Conservation (phyloP, 176 grass and related monocot genomes). For the Carex scoparia region DNA sequence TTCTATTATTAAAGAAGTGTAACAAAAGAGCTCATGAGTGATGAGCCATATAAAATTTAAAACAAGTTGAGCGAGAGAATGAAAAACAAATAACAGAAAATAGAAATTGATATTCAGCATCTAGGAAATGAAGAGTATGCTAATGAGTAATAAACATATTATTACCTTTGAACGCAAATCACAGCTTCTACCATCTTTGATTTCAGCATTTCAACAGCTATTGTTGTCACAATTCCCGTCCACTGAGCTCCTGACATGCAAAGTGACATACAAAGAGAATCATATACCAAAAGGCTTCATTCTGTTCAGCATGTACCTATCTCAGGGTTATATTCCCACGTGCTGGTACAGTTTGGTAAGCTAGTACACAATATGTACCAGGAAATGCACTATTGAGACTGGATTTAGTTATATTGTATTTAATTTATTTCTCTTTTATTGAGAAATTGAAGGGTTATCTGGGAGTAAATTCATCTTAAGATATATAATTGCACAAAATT, state of each 20-base stretch:
- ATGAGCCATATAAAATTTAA: too few relatives aligned
- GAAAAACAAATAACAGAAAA: too few relatives aligned
- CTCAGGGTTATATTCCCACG: background rate
- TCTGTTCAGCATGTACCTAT: slow-evolving; percentile 2
- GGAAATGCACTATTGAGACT: background rate
- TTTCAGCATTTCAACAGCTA: slow-evolving; percentile 93
- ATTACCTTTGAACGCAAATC: slow-evolving; percentile 89
- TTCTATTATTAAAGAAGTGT: too few relatives aligned
- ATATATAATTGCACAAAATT: background rate
- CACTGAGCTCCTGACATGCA: slow-evolving; percentile 67
- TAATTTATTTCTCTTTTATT: background rate
- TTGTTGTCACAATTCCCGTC: slow-evolving; percentile 90
- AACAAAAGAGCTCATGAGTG: too few relatives aligned
- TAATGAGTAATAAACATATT: background rate
- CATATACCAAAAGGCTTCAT: background rate
- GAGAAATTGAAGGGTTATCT: background rate
- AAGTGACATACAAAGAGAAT: slow-evolving; percentile 23
- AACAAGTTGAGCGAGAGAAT: too few relatives aligned
- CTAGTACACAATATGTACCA: background rate
- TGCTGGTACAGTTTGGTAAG: background rate
- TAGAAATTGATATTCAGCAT: too few relatives aligned
- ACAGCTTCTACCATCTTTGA: slow-evolving; percentile 85
- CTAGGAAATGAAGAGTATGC: too few relatives aligned
- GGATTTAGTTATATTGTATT: background rate
- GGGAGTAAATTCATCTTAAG: background rate